Percentiles rank a stretch among this genome's conserved stretches.
Conservation (phyloP, 2,329 filamentous ascomycete genomes). For the Ciborinia camelliae region DNA sequence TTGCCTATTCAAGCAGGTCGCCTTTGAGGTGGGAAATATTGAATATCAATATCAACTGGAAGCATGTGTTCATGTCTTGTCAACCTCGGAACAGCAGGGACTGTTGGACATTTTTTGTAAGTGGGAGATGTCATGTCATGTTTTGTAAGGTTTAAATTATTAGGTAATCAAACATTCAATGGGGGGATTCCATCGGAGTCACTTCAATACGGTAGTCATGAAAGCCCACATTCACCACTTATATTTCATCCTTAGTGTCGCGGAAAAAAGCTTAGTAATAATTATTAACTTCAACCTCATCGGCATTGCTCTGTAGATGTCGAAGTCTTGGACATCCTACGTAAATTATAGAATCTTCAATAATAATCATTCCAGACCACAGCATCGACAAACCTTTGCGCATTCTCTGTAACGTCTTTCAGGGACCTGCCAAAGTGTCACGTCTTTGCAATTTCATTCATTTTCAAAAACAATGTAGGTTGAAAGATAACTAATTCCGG, state of each 20-base stretch:
- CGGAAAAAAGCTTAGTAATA: constrained; percentile 1
- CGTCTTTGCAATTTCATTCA: constrained; percentile 35
- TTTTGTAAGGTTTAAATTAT: neutral
- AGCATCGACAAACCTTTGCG: constrained; percentile 36
- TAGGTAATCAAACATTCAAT: constrained; percentile 1
- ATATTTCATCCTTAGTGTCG: constrained; percentile 22
- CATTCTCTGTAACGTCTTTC: constrained; percentile 33
- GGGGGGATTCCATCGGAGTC: no score
- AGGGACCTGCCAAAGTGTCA: constrained; percentile 36
- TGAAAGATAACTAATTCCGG: constrained; percentile 14
- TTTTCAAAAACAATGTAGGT: constrained; percentile 34
- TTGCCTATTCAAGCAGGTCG: neutral
- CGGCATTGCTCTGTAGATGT: constrained; percentile 18
- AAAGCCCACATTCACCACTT: constrained; percentile 4
- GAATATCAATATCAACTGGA: neutral
- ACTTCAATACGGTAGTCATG: no score
- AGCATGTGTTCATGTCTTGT: neutral
- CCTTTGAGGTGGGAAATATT: neutral
- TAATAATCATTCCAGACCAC: constrained; percentile 6
- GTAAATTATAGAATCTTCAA: constrained; percentile 1
- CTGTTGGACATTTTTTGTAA: neutral
- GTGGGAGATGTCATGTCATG: neutral
- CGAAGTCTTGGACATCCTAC: no score
- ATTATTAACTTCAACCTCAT: neutral
- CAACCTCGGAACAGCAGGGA: constrained; percentile 5